phyloP scores from a whole-genome alignment of 1,284 basidiomycete species.

The Athelia psychrophila region DNA sequence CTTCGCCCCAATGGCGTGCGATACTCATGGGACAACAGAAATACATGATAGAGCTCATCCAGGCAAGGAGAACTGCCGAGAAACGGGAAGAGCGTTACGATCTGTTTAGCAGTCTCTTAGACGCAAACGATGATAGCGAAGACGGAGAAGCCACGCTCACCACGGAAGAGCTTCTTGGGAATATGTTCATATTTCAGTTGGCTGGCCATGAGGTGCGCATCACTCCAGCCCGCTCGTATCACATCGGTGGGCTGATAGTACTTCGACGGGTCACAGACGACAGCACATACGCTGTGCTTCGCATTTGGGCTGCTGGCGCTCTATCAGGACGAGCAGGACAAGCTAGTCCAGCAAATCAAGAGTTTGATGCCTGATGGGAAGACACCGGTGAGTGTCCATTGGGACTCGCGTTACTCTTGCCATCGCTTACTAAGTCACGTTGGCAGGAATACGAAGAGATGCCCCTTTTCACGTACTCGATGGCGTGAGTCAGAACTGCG shows the following conservation, averaged over 20 bases:
- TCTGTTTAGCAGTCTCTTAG: slow-evolving; percentile 52
- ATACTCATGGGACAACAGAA: slow-evolving; percentile 24
- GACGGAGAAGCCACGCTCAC: slow-evolving; percentile 34
- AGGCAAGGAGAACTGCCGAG: slow-evolving; percentile 33
- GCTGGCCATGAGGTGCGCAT: slow-evolving; percentile 56
- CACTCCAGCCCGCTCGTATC: not conserved
- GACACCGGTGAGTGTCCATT: slow-evolving; percentile 31
- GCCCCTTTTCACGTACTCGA: slow-evolving; percentile 38
- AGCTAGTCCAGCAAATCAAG: slow-evolving; percentile 50
- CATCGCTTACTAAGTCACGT: not conserved
- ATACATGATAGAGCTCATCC: slow-evolving; percentile 58
- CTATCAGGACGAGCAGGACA: slow-evolving; percentile 62
- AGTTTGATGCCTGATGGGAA: slow-evolving; percentile 34
- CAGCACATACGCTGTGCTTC: slow-evolving; percentile 55
- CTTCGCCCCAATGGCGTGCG: not conserved
- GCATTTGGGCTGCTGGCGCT: slow-evolving; percentile 45
- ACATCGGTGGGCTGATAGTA: not conserved
- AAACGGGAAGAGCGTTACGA: slow-evolving; percentile 46
- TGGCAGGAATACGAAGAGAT: slow-evolving; percentile 52
- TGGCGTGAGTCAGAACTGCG: slow-evolving; percentile 37
- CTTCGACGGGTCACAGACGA: slow-evolving; percentile 33
- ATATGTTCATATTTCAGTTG: slow-evolving; percentile 47
- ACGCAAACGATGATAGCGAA: slow-evolving; percentile 36
- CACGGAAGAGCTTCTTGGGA: slow-evolving; percentile 50
- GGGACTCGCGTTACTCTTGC: not conserved